These are phyloP conservation scores for Phytophthora niederhauseri DNA, from an alignment of 352 stramenopile species.

Conservation along the genomic window DNA sequence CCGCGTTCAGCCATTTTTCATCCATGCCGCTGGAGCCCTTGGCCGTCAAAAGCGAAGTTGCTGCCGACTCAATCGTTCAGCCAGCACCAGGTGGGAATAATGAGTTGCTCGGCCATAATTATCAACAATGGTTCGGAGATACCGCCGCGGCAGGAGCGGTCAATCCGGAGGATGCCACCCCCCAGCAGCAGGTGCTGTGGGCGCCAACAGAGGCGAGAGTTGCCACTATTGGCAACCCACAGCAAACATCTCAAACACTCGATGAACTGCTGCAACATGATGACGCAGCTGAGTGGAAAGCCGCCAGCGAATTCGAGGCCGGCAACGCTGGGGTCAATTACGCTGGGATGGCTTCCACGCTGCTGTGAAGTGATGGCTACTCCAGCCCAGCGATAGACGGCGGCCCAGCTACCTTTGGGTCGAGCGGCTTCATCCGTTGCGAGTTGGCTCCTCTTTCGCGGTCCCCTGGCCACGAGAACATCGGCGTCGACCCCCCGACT, in stretches of 20 bases:
- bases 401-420: conserved; percentile 1
- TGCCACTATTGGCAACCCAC: conserved; percentile 8
- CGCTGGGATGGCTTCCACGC: conserved; percentile 30
- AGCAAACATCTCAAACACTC: conserved; percentile 31
- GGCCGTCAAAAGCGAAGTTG: conserved; percentile 3
- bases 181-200: conserved; percentile 13
- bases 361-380: conserved; percentile 33
- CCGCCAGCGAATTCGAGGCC: conserved; percentile 19
- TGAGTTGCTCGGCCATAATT: conserved; percentile 6
- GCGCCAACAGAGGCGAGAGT: conserved; percentile 9
- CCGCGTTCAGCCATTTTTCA: conserved; percentile 22
- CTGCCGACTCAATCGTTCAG: background rate
- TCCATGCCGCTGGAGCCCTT: conserved; percentile 20
- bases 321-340: conserved; percentile 24
- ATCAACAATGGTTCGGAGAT: conserved; percentile 23
- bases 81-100: conserved; percentile 1
- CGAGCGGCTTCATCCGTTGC: background rate
- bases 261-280: conserved; percentile 42
- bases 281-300: conserved; percentile 41
- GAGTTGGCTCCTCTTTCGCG: conserved; percentile 1
- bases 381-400: conserved; percentile 25
- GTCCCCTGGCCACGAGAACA: background rate
- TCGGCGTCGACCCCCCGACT: background rate
- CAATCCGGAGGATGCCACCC: conserved; percentile 1
- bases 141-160: background rate